These are phyloP conservation scores for Trichodelitschia bisporula DNA, from an alignment of 495 filamentous ascomycete genomes.

Conservation along the genomic window DNA sequence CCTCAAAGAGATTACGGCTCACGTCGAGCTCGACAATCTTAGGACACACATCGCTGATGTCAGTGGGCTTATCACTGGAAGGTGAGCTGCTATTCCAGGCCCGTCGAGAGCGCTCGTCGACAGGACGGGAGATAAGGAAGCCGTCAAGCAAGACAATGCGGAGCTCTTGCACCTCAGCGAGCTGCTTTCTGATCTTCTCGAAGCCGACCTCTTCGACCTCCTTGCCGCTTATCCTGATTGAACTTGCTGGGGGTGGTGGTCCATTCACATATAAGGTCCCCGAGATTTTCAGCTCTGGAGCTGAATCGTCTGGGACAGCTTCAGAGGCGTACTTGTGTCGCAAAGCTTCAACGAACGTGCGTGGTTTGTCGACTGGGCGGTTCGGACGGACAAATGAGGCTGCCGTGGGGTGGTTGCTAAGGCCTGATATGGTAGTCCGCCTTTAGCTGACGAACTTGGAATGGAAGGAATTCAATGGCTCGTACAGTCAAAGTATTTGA, in stretches of 20 bases:
- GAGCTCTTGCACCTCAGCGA: conserved; percentile 52
- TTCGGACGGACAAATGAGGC: conserved; percentile 73
- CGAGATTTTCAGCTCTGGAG: too few relatives aligned
- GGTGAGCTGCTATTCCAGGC: neutral
- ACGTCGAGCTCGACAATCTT: conserved; percentile 67
- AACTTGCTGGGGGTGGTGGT: too few relatives aligned
- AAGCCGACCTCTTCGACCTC: conserved; percentile 89
- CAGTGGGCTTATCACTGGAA: conserved; percentile 2
- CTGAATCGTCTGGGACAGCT: too few relatives aligned
- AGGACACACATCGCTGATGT: conserved; percentile 12
- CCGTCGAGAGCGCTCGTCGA: conserved; percentile 10
- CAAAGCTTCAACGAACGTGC: conserved; percentile 57
- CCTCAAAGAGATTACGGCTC: conserved; percentile 56
- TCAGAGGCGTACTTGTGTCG: conserved; percentile 58
- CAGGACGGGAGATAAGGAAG: conserved; percentile 26
- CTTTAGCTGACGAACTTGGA: too few relatives aligned
- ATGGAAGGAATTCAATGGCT: neutral
- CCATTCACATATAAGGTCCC: too few relatives aligned
- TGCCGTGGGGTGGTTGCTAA: conserved; percentile 21
- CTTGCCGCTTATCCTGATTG: conserved; percentile 64
- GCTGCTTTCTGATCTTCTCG: conserved; percentile 65
- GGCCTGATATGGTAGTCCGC: too few relatives aligned
- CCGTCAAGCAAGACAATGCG: conserved; percentile 64
- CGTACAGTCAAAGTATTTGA: conserved; percentile 65
- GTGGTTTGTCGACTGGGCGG: conserved; percentile 36